A percentile compares a stretch with the other conserved stretches of the same genome.
phyloP scores from a whole-genome alignment of 1,284 basidiomycete genomes.

The Stygiomarasmius scandens region DNA sequence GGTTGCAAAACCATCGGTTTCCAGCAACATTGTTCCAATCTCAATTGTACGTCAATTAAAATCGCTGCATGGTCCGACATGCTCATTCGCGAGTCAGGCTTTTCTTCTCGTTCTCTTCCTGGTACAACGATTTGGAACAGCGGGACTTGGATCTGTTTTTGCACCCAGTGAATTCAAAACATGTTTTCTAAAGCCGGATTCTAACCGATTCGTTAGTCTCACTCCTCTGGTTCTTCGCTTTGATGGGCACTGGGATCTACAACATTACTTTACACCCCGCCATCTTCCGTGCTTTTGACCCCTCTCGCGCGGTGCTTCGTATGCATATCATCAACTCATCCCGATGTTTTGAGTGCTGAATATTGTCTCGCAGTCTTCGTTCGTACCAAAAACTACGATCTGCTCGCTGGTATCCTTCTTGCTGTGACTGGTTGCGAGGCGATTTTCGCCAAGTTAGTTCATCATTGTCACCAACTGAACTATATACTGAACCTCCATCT shows the following conservation, averaged over 20 bases:
- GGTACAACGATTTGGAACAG: slow-evolving; percentile 61
- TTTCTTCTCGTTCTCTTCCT: slow-evolving; percentile 63
- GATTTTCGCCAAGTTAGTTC: slow-evolving; percentile 61
- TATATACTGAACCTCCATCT: neutral
- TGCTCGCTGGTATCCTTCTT: slow-evolving; percentile 66
- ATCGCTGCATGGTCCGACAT: neutral
- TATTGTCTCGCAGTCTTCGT: slow-evolving; percentile 52
- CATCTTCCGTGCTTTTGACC: slow-evolving; percentile 69
- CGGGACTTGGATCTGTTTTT: slow-evolving; percentile 52
- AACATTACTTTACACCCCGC: slow-evolving; percentile 59
- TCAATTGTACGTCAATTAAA: slow-evolving; percentile 48
- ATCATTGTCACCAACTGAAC: neutral
- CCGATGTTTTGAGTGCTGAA: neutral
- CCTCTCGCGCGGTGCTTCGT: slow-evolving; percentile 65
- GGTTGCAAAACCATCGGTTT: slow-evolving; percentile 54
- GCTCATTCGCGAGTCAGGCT: slow-evolving; percentile 34
- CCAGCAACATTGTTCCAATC: slow-evolving; percentile 51
- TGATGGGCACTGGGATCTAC: slow-evolving; percentile 56
- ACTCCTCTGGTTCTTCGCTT: slow-evolving; percentile 57
- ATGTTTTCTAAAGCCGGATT: no score
- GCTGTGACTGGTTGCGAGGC: slow-evolving; percentile 71
- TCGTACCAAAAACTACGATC: slow-evolving; percentile 60
- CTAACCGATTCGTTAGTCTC: slow-evolving; percentile 42
- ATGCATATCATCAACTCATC: slow-evolving; percentile 21
- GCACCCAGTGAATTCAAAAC: slow-evolving; percentile 46